Evolutionary conservation across 2,329 filamentous ascomycete genomes (phyloP), one percentile per base, ranked within the genome.

Genomic region (Lanzia echinophila): DNA sequence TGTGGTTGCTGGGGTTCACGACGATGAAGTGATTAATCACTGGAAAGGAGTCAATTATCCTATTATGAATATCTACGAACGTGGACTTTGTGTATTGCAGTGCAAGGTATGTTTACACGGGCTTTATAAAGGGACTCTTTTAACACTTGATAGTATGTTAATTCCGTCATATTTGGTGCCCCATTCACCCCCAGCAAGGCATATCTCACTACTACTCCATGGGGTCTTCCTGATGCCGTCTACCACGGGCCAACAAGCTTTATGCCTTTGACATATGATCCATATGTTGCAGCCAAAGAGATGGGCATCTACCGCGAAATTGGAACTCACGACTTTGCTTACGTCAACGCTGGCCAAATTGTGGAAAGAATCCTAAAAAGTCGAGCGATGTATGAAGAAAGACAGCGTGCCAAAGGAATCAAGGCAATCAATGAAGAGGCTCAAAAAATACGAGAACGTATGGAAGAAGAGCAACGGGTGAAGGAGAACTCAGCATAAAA

Each of bases 1-100:
- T 68, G 79, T 99, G n/a, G 82, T 97, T 42, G 91, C 90, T 2
- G 94, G 94, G 47, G 85, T 99, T 22, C 94, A 99, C 71, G 88
- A 96, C 65, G 94, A 99, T 69, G 83, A 87, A 60, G 90, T 95
- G 56, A 95, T 99, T 71, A 99, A 99, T 72, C 77, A 86, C 65
- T 95, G 90, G 87, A 97, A 97, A 73, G 92, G 94, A 34, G 79
- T 96, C 64, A 99, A 99, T 73, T 99, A 96, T 68, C 94, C 94
- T 24, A 97, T 99, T 73, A 99, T 99, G 94, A 99, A 97, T 75
- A 91, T 96, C 54, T 96, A 92, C 65, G 94, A 99, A 75, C 86
- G 94, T 41, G 91, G 91, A 1, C 82, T 99, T 20, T 99, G 94
- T 69, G 92, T 97, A 31, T 75, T 97, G 58, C 94, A 99, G 68